These are phyloP conservation scores for Pythium biforme DNA, from an alignment of 352 stramenopile genomes.

Conservation along the genomic window DNA sequence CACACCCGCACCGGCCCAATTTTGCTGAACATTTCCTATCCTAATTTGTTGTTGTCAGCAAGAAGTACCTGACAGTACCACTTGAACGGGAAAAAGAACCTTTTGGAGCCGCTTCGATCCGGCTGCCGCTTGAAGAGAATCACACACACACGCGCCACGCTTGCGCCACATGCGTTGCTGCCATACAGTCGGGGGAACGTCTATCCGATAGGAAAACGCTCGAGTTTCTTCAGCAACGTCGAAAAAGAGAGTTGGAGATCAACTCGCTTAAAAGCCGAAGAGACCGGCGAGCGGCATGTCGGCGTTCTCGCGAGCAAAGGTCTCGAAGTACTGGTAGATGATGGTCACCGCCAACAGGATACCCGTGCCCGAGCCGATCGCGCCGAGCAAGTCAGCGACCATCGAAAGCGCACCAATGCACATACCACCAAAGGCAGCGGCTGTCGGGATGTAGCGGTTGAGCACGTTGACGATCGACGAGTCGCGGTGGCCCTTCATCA, in stretches of 20 bases:
- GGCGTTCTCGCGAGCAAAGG: conserved; percentile 93
- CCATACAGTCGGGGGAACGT: background rate
- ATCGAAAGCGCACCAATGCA: conserved; percentile 99
- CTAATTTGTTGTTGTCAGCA: conserved; percentile 62
- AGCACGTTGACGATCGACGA: conserved; percentile 97
- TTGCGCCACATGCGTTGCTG: background rate
- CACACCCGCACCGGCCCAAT: conserved; percentile 66
- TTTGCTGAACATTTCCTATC: conserved; percentile 40
- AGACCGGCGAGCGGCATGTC: conserved; percentile 77
- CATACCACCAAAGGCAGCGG: conserved; percentile 99
- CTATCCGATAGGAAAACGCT: background rate
- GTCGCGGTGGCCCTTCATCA: conserved; percentile 99
- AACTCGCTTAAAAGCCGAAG: conserved; percentile 82
- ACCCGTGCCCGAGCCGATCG: conserved; percentile 98
- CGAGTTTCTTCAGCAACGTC: conserved; percentile 18
- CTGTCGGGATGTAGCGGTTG: conserved; percentile 99
- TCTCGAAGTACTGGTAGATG: conserved; percentile 99
- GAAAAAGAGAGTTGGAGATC: background rate
- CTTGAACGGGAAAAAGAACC: conserved; percentile 86
- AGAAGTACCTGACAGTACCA: conserved; percentile 80
- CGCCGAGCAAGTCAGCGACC: conserved; percentile 97
- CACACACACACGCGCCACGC: background rate
- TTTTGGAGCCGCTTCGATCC: conserved; percentile 41
- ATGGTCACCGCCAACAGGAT: conserved; percentile 99
- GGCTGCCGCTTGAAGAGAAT: conserved; percentile 6